phyloP scores from a whole-genome alignment of 1,284 basidiomycete species.

The Ustilago esculenta region DNA sequence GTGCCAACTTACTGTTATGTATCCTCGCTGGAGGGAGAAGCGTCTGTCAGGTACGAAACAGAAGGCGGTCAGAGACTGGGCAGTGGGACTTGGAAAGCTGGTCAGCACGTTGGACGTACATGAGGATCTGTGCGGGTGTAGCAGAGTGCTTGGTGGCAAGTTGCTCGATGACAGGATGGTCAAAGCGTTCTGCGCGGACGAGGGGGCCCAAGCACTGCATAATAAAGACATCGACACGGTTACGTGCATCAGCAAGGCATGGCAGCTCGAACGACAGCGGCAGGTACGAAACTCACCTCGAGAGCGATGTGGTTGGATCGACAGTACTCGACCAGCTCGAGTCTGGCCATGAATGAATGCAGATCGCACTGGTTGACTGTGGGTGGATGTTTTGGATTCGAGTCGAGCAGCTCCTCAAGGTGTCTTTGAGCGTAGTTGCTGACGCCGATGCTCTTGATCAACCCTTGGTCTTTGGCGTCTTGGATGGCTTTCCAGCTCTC shows the following conservation, averaged over 20 bases:
- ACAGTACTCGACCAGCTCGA: slow-evolving; percentile 32
- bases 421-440: slow-evolving; percentile 47
- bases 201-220: slow-evolving; percentile 31
- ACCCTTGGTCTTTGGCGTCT: slow-evolving; percentile 41
- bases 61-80: no score
- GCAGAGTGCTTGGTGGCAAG: slow-evolving; percentile 23
- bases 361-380: slow-evolving; percentile 44
- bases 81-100: not conserved
- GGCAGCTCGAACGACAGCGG: no score
- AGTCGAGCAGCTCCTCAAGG: slow-evolving; percentile 35
- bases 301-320: slow-evolving; percentile 7
- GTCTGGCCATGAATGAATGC: slow-evolving; percentile 30
- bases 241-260: not conserved
- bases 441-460: slow-evolving; percentile 48
- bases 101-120: slow-evolving; percentile 6
- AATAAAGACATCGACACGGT: not conserved
- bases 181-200: slow-evolving; percentile 25
- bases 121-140: slow-evolving; percentile 25
- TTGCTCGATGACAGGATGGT: slow-evolving; percentile 17
- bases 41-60: slow-evolving; percentile 1
- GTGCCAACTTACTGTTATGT: slow-evolving; percentile 18
- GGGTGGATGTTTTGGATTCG: slow-evolving; percentile 14
- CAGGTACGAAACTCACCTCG: slow-evolving; percentile 11
- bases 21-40: slow-evolving; percentile 33
- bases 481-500: slow-evolving; percentile 55